These are phyloP conservation scores for Henckelia pumila DNA, from an alignment of 257 asterid species.

Conservation along the genomic window DNA sequence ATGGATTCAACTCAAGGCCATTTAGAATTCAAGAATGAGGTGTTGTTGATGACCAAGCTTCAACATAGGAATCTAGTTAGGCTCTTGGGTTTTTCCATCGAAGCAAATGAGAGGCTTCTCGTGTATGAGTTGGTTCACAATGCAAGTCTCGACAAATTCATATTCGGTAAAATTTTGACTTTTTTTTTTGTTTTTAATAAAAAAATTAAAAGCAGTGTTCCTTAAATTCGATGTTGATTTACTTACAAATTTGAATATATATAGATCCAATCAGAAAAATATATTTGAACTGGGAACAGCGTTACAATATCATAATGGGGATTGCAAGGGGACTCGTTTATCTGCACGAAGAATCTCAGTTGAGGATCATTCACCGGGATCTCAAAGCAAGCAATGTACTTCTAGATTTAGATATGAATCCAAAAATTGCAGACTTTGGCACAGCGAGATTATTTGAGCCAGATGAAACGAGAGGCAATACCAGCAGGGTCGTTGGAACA, in stretches of 20 bases:
- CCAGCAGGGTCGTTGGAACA: background rate
- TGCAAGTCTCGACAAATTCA: slow-evolving; percentile 12
- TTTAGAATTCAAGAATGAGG: slow-evolving; percentile 12
- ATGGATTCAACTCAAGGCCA: no score
- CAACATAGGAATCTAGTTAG: background rate
- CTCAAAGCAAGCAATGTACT: slow-evolving; percentile 4
- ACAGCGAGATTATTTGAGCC: background rate
- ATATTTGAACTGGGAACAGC: slow-evolving; percentile 11
- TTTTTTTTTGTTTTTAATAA: no score
- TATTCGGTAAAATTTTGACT: no score
- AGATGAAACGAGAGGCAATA: background rate
- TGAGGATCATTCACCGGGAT: no score
- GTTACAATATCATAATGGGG: slow-evolving; percentile 9
- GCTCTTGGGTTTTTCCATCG: no score
- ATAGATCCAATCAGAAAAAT: background rate
- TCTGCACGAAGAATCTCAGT: slow-evolving; percentile 14
- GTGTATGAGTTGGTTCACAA: no score
- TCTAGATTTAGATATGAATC: slow-evolving; percentile 7
- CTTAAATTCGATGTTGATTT: no score
- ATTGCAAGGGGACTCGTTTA: slow-evolving; percentile 17
- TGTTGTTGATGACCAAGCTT: slow-evolving; percentile 11
- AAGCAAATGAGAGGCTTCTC: no score
- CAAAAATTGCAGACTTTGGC: slow-evolving; percentile 8
- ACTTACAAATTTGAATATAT: no score
- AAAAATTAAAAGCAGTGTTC: no score